Conservation (phyloP, 2,329 filamentous ascomycete genomes). For the Epichloe bromicola region DNA sequence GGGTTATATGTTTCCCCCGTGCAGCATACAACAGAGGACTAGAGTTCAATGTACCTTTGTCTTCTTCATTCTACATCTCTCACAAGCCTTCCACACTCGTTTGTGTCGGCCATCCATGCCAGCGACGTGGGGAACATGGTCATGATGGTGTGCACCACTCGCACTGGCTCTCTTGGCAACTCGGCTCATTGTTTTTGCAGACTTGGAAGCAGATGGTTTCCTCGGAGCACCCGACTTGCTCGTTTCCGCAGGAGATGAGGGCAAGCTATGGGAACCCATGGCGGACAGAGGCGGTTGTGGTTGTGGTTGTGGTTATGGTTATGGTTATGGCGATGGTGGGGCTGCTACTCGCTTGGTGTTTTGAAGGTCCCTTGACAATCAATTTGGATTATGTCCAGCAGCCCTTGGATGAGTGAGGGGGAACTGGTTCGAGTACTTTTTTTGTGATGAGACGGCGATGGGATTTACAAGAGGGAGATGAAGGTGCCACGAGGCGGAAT, state of each 20-base stretch:
- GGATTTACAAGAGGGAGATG: neutral
- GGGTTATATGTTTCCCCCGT: too few species aligned
- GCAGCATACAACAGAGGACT: too few species aligned
- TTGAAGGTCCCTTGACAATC: too few species aligned
- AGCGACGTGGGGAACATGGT: constrained; percentile 19
- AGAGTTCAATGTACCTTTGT: constrained; percentile 38
- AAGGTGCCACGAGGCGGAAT: neutral
- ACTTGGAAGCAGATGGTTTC: constrained; percentile 31
- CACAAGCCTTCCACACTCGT: constrained; percentile 54
- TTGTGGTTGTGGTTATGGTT: neutral
- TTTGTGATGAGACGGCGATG: neutral
- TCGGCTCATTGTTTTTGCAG: constrained; percentile 37
- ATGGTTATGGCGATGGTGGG: too few species aligned
- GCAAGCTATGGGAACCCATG: constrained; percentile 36
- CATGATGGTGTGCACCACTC: constrained; percentile 23
- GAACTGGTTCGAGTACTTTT: neutral
- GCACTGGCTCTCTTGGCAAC: constrained; percentile 36
- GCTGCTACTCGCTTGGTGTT: too few species aligned
- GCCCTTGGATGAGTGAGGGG: too few species aligned
- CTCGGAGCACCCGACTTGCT: constrained; percentile 23
- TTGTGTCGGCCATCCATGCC: constrained; percentile 45
- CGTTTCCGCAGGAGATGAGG: constrained; percentile 40
- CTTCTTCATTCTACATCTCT: constrained; percentile 57
- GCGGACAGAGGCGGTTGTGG: neutral
- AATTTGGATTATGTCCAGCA: too few species aligned